Conservation (phyloP, 208 protist genomes). For the Trypanosomatidae sp. region DNA sequence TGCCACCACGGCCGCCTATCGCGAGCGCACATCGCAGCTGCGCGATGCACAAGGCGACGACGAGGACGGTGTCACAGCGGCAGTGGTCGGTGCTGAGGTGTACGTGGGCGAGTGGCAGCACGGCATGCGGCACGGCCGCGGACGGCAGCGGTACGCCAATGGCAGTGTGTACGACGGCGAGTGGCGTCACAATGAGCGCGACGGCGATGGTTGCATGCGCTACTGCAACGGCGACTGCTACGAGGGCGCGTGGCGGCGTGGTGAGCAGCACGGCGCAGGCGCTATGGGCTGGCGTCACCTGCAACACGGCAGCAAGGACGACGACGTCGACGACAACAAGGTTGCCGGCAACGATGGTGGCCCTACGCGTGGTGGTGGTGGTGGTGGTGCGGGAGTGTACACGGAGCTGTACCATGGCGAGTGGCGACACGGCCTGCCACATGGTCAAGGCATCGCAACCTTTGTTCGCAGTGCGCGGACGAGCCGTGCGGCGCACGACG, state of each 20-base stretch:
- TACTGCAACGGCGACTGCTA: slow-evolving; percentile 60
- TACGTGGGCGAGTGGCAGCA: slow-evolving; percentile 57
- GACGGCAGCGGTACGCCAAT: slow-evolving; percentile 52
- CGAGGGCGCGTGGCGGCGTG: slow-evolving; percentile 51
- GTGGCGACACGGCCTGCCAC: slow-evolving; percentile 43
- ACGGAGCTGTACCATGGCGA: slow-evolving; percentile 66
- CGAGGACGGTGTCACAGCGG: too few species aligned
- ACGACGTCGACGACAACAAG: too few species aligned
- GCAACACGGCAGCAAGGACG: too few species aligned
- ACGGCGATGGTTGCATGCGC: slow-evolving; percentile 39
- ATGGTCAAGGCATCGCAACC: slow-evolving; percentile 53
- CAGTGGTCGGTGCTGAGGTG: too few species aligned
- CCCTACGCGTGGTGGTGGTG: too few species aligned
- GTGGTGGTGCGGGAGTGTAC: slow-evolving; percentile 19
- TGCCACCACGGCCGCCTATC: too few species aligned
- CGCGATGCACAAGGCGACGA: too few species aligned
- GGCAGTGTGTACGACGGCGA: slow-evolving; percentile 48
- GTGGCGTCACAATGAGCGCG: slow-evolving; percentile 32
- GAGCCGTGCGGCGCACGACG: not conserved
- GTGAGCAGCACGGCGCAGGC: slow-evolving; percentile 41
- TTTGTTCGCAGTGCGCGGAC: slow-evolving; percentile 20
- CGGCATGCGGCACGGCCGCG: slow-evolving; percentile 50
- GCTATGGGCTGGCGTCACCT: slow-evolving; percentile 65
- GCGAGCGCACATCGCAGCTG: too few species aligned
- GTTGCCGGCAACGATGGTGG: too few species aligned